Base-by-base conservation (phyloP, 75 land plant genomes). In the Azolla pinnata region DNA sequence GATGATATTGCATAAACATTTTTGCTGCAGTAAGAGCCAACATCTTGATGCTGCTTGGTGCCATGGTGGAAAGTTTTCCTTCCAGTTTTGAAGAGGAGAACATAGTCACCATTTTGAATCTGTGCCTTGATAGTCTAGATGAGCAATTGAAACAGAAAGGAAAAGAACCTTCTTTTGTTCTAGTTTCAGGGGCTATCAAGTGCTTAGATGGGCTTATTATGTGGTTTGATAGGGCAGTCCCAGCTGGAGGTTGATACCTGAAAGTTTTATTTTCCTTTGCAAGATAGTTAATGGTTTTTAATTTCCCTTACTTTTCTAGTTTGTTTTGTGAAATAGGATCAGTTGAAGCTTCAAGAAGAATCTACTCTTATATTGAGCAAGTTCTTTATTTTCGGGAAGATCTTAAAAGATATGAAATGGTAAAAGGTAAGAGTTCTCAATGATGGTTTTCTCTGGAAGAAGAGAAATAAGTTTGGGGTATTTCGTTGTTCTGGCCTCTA, bases 361-460 rank as follows among this genome's bases (percentile, higher is more conserved):
- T 63, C 14, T 76, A 66, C 50, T 23, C 55, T 14, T 76, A 72
- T 61, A 27, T 76, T 60, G 76, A 72, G 66, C 77, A 76, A 61
- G 66, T 76, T 7, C 44, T 76, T 33, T 44, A 67, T 33, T 75
- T 61, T 47, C 66, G 76, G 46, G 79, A 76, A 27, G 79, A 76
- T 10, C 18, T 76, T 18, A 72, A 62, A 50, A 33, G 77, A 52
- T 76, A 76, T 56, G 76, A 76, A n/a, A 56, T 61, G 55, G 63
- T 72, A n/a, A 72, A 54, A 72, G 76, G 79, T 76, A 55, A 25
- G 34, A 26, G 49, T 4, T 46, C 2, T 46, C 49, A 17, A 46
- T 8, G 14, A 46, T 46, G 4, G 49, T 17, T 4, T 2, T 18
- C 14, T 46, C 14, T n/a, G n/a, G n/a, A n/a, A n/a, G n/a, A n/a